A percentile compares a stretch with the other conserved stretches of the same genome.
These are phyloP conservation scores for Mucor plumbeus DNA, from an alignment of 371 early-diverging fungal genomes.

Conservation along the genomic window DNA sequence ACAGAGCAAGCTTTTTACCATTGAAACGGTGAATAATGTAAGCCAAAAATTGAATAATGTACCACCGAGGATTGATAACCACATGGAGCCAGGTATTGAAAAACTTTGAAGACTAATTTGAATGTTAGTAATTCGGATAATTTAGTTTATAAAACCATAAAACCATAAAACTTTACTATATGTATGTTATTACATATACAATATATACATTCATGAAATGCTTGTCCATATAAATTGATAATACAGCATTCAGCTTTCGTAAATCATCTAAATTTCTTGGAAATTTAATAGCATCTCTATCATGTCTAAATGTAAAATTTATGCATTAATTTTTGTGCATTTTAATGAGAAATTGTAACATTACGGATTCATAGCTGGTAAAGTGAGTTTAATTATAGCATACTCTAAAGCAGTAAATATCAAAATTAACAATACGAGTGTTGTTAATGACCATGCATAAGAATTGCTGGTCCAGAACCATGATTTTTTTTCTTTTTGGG, in stretches of 20 bases:
- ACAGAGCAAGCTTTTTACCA: conserved; percentile 32
- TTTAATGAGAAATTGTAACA: neutral
- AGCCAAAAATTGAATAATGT: conserved; percentile 66
- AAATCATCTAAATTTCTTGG: conserved; percentile 64
- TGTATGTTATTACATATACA: conserved; percentile 49
- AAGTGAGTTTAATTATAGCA: conserved; percentile 36
- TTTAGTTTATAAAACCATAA: neutral
- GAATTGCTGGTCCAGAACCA: conserved; percentile 50
- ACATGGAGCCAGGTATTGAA: conserved; percentile 73
- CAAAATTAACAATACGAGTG: conserved; percentile 37
- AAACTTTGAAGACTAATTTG: conserved; percentile 63
- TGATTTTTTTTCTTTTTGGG: conserved; percentile 18
- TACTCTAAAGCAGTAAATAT: conserved; percentile 42
- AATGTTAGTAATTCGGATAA: neutral
- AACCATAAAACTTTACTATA: conserved; percentile 1
- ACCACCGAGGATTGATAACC: conserved; percentile 70
- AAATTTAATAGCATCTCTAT: conserved; percentile 58
- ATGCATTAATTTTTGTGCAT: neutral
- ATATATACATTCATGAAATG: conserved; percentile 61
- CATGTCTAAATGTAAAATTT: conserved; percentile 45
- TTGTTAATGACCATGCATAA: conserved; percentile 45
- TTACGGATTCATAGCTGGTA: conserved; percentile 50
- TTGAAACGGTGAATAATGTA: conserved; percentile 59
- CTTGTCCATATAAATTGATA: conserved; percentile 61
- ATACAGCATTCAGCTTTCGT: conserved; percentile 56